Percentiles rank a stretch among this genome's conserved stretches.
Conservation (phyloP, 257 asterid species). For the Scutellaria galericulata region DNA sequence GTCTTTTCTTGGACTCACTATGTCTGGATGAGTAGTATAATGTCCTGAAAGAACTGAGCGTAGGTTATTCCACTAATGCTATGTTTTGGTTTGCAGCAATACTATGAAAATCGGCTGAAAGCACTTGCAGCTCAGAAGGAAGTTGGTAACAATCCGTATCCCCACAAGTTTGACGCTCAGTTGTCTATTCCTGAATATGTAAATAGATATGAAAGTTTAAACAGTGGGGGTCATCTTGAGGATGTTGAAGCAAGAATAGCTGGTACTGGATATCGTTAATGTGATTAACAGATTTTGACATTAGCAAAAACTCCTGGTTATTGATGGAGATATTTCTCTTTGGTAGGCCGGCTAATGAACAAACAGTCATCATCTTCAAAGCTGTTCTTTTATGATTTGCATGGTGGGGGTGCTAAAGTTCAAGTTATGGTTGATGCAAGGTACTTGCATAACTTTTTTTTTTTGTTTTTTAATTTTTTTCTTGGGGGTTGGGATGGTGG, state of each 20-base stretch:
- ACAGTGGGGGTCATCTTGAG: conserved; percentile 66
- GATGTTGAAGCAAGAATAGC: conserved; percentile 75
- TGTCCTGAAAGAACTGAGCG: too few species aligned
- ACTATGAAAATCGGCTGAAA: conserved; percentile 66
- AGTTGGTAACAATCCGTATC: conserved; percentile 69
- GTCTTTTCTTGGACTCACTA: too few species aligned
- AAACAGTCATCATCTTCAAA: conserved; percentile 71
- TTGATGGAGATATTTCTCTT: conserved; percentile 2
- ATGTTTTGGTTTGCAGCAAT: conserved; percentile 59
- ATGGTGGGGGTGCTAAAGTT: conserved; percentile 81
- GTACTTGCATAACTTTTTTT: conserved; percentile 38
- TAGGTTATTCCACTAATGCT: too few species aligned
- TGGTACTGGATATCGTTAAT: conserved; percentile 47
- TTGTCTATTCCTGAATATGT: conserved; percentile 64
- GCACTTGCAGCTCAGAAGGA: conserved; percentile 67
- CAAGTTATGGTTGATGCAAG: conserved; percentile 90
- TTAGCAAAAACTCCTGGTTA: conserved; percentile 3
- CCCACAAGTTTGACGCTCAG: conserved; percentile 66
- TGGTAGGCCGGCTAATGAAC: conserved; percentile 78
- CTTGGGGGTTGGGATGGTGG: too few species aligned
- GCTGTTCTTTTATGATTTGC: conserved; percentile 83
- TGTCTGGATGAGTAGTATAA: too few species aligned
- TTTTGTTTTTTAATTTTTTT: too few species aligned
- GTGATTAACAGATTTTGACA: background rate
- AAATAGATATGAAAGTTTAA: conserved; percentile 52